Percentiles rank a stretch among this genome's conserved stretches.
Conservation (phyloP, 2,329 filamentous ascomycete species). For the Didymella lethalis region DNA sequence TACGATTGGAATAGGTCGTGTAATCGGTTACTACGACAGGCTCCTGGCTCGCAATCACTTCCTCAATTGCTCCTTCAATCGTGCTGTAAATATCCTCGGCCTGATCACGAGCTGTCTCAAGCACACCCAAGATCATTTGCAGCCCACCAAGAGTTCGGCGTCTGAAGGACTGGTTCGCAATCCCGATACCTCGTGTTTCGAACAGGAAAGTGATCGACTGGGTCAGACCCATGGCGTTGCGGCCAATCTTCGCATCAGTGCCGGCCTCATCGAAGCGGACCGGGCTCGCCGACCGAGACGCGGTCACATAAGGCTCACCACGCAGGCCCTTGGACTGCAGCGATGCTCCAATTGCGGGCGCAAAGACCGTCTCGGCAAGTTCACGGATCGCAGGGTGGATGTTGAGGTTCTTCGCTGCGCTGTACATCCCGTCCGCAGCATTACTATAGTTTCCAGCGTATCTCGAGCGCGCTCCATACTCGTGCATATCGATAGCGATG, state of each 20-base stretch:
- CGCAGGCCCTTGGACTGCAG: slow-evolving; percentile 39
- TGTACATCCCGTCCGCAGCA: slow-evolving; percentile 48
- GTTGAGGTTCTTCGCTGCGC: slow-evolving; percentile 50
- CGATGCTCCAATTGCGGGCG: slow-evolving; percentile 42
- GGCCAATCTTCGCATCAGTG: slow-evolving; percentile 49
- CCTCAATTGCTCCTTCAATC: slow-evolving; percentile 39
- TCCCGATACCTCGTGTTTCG: slow-evolving; percentile 48
- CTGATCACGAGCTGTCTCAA: slow-evolving; percentile 46
- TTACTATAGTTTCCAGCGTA: slow-evolving; percentile 44
- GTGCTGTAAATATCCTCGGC: slow-evolving; percentile 36
- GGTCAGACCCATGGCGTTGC: slow-evolving; percentile 49
- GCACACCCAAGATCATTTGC: slow-evolving; percentile 45
- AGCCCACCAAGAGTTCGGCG: slow-evolving; percentile 45
- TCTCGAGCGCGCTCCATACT: slow-evolving; percentile 41
- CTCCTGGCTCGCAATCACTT: slow-evolving; percentile 36
- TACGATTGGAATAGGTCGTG: slow-evolving; percentile 36
- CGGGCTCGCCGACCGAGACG: slow-evolving; percentile 32
- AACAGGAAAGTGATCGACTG: slow-evolving; percentile 49
- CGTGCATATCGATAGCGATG: slow-evolving; percentile 50
- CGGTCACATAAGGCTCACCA: slow-evolving; percentile 48
- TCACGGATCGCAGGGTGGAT: slow-evolving; percentile 45
- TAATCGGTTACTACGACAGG: slow-evolving; percentile 46
- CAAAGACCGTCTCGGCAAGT: slow-evolving; percentile 48
- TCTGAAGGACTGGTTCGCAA: slow-evolving; percentile 47
- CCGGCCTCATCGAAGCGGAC: slow-evolving; percentile 45